Evolutionary conservation across 1,284 basidiomycete species (phyloP).

Genomic region (Earliella scabrosa): DNA sequence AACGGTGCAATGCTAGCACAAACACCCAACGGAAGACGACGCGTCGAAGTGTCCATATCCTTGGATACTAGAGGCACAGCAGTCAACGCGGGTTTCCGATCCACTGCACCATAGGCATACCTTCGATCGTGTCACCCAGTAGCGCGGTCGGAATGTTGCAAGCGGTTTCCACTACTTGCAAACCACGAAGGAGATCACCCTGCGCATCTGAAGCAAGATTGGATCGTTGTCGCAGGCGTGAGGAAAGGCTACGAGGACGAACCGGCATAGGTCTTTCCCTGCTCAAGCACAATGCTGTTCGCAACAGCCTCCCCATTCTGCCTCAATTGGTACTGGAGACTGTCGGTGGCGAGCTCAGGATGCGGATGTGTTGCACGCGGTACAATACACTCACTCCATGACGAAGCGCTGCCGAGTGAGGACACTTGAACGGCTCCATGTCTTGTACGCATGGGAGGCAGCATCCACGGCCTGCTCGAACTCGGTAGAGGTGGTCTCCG

Average conservation of each 20-base stretch:
- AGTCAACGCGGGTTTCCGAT: neutral
- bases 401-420: constrained; percentile 89
- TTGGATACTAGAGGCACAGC: constrained; percentile 69
- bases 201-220: constrained; percentile 73
- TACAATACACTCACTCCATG: constrained; percentile 64
- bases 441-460: constrained; percentile 87
- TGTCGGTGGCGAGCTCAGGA: too few species aligned
- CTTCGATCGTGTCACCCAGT: constrained; percentile 91
- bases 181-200: constrained; percentile 91
- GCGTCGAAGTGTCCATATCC: constrained; percentile 96
- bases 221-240: neutral
- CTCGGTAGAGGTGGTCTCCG: constrained; percentile 85
- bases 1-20: constrained; percentile 90
- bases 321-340: constrained; percentile 81
- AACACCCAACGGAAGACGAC: constrained; percentile 79
- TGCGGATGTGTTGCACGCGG: too few species aligned
- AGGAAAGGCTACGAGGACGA: constrained; percentile 5
- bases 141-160: constrained; percentile 84
- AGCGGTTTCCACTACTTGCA: constrained; percentile 94
- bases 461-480: constrained; percentile 87
- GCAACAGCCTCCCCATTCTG: constrained; percentile 80
- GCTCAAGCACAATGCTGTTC: constrained; percentile 83
- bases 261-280: constrained; percentile 89
- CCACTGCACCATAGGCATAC: constrained; percentile 37
- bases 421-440: constrained; percentile 88